These are phyloP conservation scores for Hemisphaericaspora lyxosophila DNA, from an alignment of 1,139 yeast species.

Conservation along the genomic window DNA sequence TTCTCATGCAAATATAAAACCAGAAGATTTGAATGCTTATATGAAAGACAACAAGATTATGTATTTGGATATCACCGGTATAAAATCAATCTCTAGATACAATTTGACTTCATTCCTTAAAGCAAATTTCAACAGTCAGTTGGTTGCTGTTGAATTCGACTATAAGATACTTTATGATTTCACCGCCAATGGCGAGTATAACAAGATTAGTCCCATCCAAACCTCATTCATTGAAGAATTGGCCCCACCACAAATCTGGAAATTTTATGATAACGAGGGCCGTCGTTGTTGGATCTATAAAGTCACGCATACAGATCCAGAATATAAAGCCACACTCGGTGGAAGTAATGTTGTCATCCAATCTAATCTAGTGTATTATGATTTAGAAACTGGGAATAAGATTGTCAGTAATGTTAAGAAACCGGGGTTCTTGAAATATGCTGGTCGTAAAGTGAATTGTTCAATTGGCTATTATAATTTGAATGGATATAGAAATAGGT, in stretches of 20 bases:
- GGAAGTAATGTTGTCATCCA: slow-evolving; percentile 13
- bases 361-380: slow-evolving; percentile 52
- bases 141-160: slow-evolving; percentile 41
- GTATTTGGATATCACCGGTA: slow-evolving; percentile 43
- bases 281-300: slow-evolving; percentile 82
- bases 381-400: slow-evolving; percentile 65
- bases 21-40: slow-evolving; percentile 50
- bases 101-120: slow-evolving; percentile 27
- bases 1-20: slow-evolving; percentile 54
- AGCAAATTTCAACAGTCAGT: slow-evolving; percentile 27
- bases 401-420: slow-evolving; percentile 54
- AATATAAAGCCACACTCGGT: slow-evolving; percentile 30
- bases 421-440: slow-evolving; percentile 62
- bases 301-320: slow-evolving; percentile 37
- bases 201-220: slow-evolving; percentile 32
- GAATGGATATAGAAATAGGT: slow-evolving; percentile 34
- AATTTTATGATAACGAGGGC: slow-evolving; percentile 60
- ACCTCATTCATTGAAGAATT: slow-evolving; percentile 26
- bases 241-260: slow-evolving; percentile 45
- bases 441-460: slow-evolving; percentile 61
- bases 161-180: slow-evolving; percentile 40
- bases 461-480: slow-evolving; percentile 52
- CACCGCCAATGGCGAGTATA: slow-evolving; percentile 36
- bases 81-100: slow-evolving; percentile 25
- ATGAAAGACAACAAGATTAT: slow-evolving; percentile 32